phyloP scores from a whole-genome alignment of 139 green algal species.

The Chloropicon primus region DNA sequence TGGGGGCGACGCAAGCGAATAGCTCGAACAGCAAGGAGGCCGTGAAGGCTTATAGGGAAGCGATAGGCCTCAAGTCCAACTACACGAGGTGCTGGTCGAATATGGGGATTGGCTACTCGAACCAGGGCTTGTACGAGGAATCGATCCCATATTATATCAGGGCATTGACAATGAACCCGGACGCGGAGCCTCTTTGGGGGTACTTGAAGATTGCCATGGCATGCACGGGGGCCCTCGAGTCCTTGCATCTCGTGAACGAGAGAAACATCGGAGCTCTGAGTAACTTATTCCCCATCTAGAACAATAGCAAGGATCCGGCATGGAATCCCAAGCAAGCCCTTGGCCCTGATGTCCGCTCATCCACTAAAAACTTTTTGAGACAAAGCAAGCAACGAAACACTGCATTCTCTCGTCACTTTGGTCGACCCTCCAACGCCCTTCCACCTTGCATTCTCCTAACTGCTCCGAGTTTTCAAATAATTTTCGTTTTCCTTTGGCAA shows the following conservation, averaged over 20 bases:
- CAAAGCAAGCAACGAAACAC: no score
- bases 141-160: constrained; percentile 74
- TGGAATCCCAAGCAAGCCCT: no score
- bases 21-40: constrained; percentile 52
- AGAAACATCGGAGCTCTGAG: constrained; percentile 43
- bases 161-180: constrained; percentile 73
- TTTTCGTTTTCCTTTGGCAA: no score
- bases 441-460: no score
- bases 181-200: constrained; percentile 66
- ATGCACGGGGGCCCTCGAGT: constrained; percentile 46
- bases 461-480: no score
- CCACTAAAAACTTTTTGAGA: no score
- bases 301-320: no score
- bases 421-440: no score
- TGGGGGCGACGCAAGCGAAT: constrained; percentile 78
- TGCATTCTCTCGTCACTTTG: no score
- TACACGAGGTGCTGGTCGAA: constrained; percentile 99
- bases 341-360: no score
- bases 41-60: constrained; percentile 47
- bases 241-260: constrained; percentile 40
- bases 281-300: no score
- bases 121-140: constrained; percentile 70
- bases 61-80: constrained; percentile 94
- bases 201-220: constrained; percentile 83
- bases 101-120: constrained; percentile 86